phyloP scores from a whole-genome alignment of 169 alveolate species.

The Toxoplasma gondii region DNA sequence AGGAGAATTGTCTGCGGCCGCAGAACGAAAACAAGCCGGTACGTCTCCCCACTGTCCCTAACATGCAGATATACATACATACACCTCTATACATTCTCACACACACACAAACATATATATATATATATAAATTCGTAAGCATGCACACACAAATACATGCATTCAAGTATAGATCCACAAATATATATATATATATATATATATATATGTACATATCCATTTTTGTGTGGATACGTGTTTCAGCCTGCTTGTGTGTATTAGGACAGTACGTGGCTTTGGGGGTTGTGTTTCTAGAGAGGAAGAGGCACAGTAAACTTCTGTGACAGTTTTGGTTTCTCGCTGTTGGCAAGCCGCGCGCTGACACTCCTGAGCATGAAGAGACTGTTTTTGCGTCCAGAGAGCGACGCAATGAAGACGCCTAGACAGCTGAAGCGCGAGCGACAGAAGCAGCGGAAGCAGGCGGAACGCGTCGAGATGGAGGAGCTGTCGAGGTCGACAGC shows the following conservation, averaged over 20 bases:
- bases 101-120: background rate
- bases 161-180: background rate
- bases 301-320: too few relatives aligned
- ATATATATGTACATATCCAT: too few relatives aligned
- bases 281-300: too few relatives aligned
- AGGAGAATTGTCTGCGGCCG: constrained; percentile 13
- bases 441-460: background rate
- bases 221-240: background rate
- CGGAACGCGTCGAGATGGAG: background rate
- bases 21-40: constrained; percentile 10
- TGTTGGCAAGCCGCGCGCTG: too few relatives aligned
- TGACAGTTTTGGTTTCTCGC: too few relatives aligned
- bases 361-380: too few relatives aligned
- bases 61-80: background rate
- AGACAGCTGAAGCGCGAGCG: constrained; percentile 19
- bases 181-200: constrained; percentile 29
- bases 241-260: too few relatives aligned
- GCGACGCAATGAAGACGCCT: background rate
- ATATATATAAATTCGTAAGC: background rate
- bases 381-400: background rate
- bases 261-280: too few relatives aligned
- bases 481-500: background rate
- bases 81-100: background rate
- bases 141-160: background rate
- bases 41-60: background rate